phyloP scores from a whole-genome alignment of 768 basidiomycete genomes.

The Lentinula raphanica region DNA sequence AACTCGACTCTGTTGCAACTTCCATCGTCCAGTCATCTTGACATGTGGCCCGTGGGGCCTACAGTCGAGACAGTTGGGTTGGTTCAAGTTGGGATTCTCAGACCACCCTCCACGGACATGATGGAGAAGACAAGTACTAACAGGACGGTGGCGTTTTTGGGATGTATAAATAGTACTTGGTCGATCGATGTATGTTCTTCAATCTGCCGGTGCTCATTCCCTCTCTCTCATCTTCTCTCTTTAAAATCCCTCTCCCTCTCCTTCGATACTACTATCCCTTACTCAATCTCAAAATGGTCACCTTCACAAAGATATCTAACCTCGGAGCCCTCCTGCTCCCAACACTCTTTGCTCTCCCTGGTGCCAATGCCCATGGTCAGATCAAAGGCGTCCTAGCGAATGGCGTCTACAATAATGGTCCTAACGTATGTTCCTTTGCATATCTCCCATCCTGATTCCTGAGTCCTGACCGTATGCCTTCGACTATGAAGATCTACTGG shows the following conservation, averaged over 20 bases:
- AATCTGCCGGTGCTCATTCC: not conserved
- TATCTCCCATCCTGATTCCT: not conserved
- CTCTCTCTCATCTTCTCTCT: not conserved
- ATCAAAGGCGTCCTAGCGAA: conserved; percentile 4
- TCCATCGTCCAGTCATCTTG: not conserved
- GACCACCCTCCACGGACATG: not conserved
- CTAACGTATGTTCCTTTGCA: not conserved
- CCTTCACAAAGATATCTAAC: not conserved
- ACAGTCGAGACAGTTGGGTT: not conserved
- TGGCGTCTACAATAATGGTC: not conserved
- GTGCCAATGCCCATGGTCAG: not conserved
- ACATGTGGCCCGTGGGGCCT: not conserved
- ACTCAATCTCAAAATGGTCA: not conserved
- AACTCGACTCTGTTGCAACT: too few species aligned
- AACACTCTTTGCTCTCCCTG: not conserved
- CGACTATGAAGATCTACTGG: conserved; percentile 5
- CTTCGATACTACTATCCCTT: not conserved
- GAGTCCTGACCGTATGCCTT: not conserved
- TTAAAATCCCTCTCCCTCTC: not conserved
- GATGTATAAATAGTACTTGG: not conserved
- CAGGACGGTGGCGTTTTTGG: not conserved
- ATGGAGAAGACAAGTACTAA: not conserved
- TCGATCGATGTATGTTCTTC: not conserved
- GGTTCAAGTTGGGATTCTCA: not conserved
- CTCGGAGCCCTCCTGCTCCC: not conserved